phyloP scores from a whole-genome alignment of 78 protist species.

The Creolimax fragrantissima region DNA sequence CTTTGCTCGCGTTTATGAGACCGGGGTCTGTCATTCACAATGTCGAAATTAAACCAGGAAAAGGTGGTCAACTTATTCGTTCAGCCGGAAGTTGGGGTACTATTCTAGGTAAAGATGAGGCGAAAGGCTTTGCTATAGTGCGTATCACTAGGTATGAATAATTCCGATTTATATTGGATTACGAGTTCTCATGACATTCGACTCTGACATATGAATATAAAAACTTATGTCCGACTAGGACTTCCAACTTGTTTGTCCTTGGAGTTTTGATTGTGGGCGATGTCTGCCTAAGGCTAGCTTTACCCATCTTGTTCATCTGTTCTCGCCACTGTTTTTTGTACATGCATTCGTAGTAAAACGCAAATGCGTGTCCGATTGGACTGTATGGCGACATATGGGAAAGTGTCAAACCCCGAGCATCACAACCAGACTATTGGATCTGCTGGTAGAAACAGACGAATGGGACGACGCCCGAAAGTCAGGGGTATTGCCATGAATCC shows the following conservation, averaged over 20 bases:
- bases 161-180: too few relatives aligned
- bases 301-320: too few relatives aligned
- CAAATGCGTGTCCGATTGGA: neutral
- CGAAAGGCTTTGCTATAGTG: neutral
- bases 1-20: neutral
- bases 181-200: too few relatives aligned
- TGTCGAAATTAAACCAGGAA: neutral
- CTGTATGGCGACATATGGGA: neutral
- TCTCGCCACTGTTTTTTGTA: too few relatives aligned
- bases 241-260: too few relatives aligned
- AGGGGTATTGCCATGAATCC: constrained; percentile 10
- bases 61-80: neutral
- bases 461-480: neutral
- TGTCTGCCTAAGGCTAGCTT: too few relatives aligned
- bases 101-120: neutral
- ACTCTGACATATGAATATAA: too few relatives aligned
- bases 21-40: neutral
- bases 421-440: neutral
- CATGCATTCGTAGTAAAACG: too few relatives aligned
- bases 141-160: neutral
- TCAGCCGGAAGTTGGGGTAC: neutral
- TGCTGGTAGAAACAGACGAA: neutral
- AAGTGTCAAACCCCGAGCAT: neutral
- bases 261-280: too few relatives aligned
- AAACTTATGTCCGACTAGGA: too few relatives aligned